Evolutionary conservation across 495 filamentous ascomycete genomes (phyloP).

Genomic region (Penicillium crystallinum): DNA sequence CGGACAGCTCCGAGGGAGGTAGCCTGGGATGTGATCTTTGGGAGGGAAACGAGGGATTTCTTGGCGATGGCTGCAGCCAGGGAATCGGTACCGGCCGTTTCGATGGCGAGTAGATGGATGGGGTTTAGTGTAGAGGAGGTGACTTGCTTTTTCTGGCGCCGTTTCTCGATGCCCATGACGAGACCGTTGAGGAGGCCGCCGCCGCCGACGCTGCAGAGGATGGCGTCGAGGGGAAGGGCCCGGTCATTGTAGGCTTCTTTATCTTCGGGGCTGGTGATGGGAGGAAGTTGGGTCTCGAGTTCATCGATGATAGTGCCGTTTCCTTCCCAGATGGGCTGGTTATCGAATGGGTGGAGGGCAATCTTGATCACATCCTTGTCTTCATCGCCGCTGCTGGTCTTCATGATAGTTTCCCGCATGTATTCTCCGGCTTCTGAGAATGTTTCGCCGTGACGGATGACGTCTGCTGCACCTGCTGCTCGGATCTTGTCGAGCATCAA

Average conservation of each 20-base stretch:
- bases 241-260: slow-evolving; percentile 29
- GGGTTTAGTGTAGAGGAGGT: slow-evolving; percentile 11
- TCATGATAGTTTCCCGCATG: slow-evolving; percentile 59
- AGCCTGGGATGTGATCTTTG: slow-evolving; percentile 74
- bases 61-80: slow-evolving; percentile 56
- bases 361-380: slow-evolving; percentile 67
- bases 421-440: slow-evolving; percentile 76
- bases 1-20: slow-evolving; percentile 69
- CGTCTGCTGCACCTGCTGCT: slow-evolving; percentile 60
- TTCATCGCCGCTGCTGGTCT: slow-evolving; percentile 21
- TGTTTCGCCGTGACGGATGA: slow-evolving; percentile 64
- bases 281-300: slow-evolving; percentile 52
- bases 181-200: slow-evolving; percentile 82
- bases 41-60: slow-evolving; percentile 59
- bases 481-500: slow-evolving; percentile 72
- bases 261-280: slow-evolving; percentile 29
- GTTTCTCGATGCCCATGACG: slow-evolving; percentile 61
- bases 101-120: slow-evolving; percentile 67
- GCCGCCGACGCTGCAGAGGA: slow-evolving; percentile 84
- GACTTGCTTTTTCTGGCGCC: slow-evolving; percentile 23
- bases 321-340: slow-evolving; percentile 80
- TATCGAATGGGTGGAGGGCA: slow-evolving; percentile 75
- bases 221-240: slow-evolving; percentile 50
- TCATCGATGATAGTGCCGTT: slow-evolving; percentile 71
- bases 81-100: slow-evolving; percentile 76